Evolutionary conservation across 345 rosid species (phyloP), one percentile per base, ranked within the genome.

Genomic region (Eucalyptus cloeziana): DNA sequence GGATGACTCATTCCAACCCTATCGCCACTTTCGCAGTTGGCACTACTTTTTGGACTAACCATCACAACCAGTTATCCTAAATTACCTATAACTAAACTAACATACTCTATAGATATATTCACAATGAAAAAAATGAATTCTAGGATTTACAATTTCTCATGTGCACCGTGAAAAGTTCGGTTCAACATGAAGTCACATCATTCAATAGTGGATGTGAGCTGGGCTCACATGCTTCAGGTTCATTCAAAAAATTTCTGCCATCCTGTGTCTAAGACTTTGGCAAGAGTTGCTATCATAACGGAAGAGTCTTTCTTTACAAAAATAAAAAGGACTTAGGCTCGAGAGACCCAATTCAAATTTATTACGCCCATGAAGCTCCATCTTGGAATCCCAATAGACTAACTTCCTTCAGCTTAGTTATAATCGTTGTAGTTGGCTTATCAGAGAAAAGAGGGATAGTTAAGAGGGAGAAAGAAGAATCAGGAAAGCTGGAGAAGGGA

Each of bases 111-210:
- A 60, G 31, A 27, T 27, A 54, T 8, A 8, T 60, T 60, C 67
- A 27, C 15, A 27, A 27, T 12, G 67, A 5, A 27, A 60, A 12
- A 16, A 27, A 27, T 11, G 31, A 62, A 62, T 13, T 30, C 17
- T 30, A 13, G 15, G 0, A 11, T 62, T 30, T 13, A 13, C 17
- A 62, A 62, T 30, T 27, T 62, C 69, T 62, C 69, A 0, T 4
- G 8, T 62, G 8, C 14, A 27, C 0, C 33, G 0, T 62, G 33
- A 62, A 62, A 62, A 0, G 33, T 27, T 62, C 2, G 69, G 8
- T 27, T 62, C 31, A 30, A 60, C 31, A 6, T 12, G 69, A 1
- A 60, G 15, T 27, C 31, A 12, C 69, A 27, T 6, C 31, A 60
- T 60, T 62, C 14, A 6, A 30, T 30, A 6, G 69, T 12, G 16